A percentile compares a stretch with the other conserved stretches of the same genome.
These are phyloP conservation scores for Entamoeba invadens DNA, from an alignment of 208 protist species.

Conservation along the genomic window DNA sequence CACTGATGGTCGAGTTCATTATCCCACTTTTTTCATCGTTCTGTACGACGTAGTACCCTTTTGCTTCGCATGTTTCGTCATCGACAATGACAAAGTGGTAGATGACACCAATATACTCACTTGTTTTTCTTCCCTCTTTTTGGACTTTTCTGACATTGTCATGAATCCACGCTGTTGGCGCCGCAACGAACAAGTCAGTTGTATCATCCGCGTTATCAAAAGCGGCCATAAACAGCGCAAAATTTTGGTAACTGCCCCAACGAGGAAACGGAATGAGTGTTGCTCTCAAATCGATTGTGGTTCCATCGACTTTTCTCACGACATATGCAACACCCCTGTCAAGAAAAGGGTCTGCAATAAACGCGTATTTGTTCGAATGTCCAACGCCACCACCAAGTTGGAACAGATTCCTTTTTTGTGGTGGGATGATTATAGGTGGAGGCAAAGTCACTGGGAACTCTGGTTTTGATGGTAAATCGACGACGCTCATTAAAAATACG, in stretches of 20 bases:
- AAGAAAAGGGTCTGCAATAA: neutral
- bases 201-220: neutral
- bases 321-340: neutral
- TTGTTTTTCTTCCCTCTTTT: neutral
- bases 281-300: neutral
- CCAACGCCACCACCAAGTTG: neutral
- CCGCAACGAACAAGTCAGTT: neutral
- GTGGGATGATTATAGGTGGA: neutral
- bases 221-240: neutral
- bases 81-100: neutral
- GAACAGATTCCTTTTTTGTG: neutral
- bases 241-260: neutral
- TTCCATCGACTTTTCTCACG: neutral
- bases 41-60: too few species aligned
- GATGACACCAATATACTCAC: neutral
- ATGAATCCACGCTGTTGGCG: neutral
- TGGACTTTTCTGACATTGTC: neutral
- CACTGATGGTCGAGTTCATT: neutral
- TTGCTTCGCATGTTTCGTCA: too few species aligned
- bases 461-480: neutral
- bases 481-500: neutral
- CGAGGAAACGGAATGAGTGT: neutral
- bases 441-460: neutral
- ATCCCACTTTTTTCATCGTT: too few species aligned
- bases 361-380: neutral